Base-by-base conservation (phyloP, 164 flowering plant species). In the Dillenia turbinata region DNA sequence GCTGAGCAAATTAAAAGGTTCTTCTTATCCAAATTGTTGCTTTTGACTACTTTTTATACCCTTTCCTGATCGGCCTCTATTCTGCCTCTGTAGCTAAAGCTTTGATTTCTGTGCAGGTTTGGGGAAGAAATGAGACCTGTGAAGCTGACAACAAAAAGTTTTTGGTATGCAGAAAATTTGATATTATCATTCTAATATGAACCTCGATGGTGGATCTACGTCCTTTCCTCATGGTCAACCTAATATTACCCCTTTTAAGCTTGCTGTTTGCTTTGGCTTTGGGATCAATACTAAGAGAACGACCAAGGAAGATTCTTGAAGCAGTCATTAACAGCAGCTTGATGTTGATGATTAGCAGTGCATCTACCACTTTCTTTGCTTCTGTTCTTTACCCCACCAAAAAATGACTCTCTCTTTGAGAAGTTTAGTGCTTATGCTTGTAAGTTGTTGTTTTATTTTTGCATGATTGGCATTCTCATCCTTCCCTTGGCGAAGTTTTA, bases 111-210 rank as follows among this genome's bases (percentile, higher is more conserved):
- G 16, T 15, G 55, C 89, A 95, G 99, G 75, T 95, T 91, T 76
- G 99, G 97, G 63, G 97, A 91, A 80, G 97, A 94, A 80, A 94
- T 94, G 97, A 84, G 97, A 73, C 97, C 97, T 60, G 93, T 94
- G 50, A 89, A 91, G 80, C 72, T 94, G 85, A 88, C 97, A 9
- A 94, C 96, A 14, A 88, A 76, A 80, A 19, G 99, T 94, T 48
- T 86, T 91, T 70, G 99, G 99, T 94, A 88, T 64, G 26, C 65
- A 45, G 8, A 24, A n/a, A 33, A 33, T 22, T 71, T 49, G 10
- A 40, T 46, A 10, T 56, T 19, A 19, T 19, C 1, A 19, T 19
- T 19, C 22, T 19, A 19, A 19, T 19, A 47, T 53, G 44, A 48
- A 3, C 47, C 52, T 44, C 9, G 17, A 1, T 50, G 22, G 22